Percentiles rank a stretch among this genome's conserved stretches.
Conservation (phyloP, 495 filamentous ascomycete genomes). For the Penicillium canariense region DNA sequence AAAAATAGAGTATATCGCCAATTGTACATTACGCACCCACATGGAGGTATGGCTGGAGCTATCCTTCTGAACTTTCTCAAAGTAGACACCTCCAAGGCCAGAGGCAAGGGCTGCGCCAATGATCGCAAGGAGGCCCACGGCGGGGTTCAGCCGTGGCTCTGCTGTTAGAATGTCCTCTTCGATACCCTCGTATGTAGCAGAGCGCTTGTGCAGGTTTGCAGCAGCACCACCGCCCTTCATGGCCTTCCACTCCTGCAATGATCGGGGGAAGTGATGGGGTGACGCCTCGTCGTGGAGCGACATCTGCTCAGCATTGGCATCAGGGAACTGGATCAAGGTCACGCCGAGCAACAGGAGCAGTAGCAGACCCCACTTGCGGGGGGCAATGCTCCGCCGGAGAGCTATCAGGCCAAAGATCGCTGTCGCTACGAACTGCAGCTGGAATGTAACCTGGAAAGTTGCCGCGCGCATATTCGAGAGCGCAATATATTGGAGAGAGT, state of each 20-base stretch:
- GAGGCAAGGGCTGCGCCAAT: constrained; percentile 74
- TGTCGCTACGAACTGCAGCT: constrained; percentile 88
- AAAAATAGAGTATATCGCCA: constrained; percentile 88
- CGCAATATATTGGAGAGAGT: constrained; percentile 87
- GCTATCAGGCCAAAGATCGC: constrained; percentile 83
- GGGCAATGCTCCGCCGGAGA: constrained; percentile 64
- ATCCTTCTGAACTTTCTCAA: constrained; percentile 93
- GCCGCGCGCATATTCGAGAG: constrained; percentile 88
- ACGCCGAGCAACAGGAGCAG: constrained; percentile 80
- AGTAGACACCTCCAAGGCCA: constrained; percentile 83
- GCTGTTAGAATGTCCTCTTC: constrained; percentile 69
- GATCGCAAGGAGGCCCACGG: constrained; percentile 75
- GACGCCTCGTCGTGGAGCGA: constrained; percentile 49
- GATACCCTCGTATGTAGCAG: constrained; percentile 94
- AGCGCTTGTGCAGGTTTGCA: constrained; percentile 60
- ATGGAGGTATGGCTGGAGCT: constrained; percentile 65
- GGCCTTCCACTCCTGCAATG: constrained; percentile 56
- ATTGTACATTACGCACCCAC: constrained; percentile 92
- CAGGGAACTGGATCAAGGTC: constrained; percentile 80
- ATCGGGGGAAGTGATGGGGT: constrained; percentile 68
- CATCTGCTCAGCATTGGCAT: constrained; percentile 45
- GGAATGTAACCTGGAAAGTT: constrained; percentile 88
- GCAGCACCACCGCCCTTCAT: constrained; percentile 40
- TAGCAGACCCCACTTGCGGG: constrained; percentile 75
- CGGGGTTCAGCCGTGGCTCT: constrained; percentile 66